Base-by-base conservation (phyloP, 257 asterid genomes). In the Vinca minor region DNA sequence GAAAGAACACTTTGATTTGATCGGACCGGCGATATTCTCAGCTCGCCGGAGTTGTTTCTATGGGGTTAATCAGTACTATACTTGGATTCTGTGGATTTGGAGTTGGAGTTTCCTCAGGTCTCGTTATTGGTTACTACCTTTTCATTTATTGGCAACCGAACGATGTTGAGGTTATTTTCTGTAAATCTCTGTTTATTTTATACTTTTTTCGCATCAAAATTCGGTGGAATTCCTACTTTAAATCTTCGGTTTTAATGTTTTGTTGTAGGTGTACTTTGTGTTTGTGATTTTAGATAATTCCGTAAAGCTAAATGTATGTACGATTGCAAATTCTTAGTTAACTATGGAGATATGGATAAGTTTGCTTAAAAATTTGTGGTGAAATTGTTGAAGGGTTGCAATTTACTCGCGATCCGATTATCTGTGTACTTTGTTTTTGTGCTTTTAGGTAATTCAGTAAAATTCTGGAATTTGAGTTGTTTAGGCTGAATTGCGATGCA, bases 11-110 rank as follows among this genome's bases (percentile, higher is more conserved):
- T 53, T 68, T 45, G 66, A 46, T 45, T 58, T 35, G 12, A 25
- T 57, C 39, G 12, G 31, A 39, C 62, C n/a, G 18, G 36, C 1
- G 8, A 15, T 26, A 1, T 3, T 32, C 1, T 0, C 48, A 5
- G 29, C 41, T 35, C 25, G 39, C 17, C n/a, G 23, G 32, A 23
- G 35, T 41, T 70, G 3, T 8, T 41, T 2, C 1, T 78, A 91
- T 91, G 98, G 98, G 96, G 12, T 74, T 91, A 28, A 12, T 88
- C 45, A 86, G 95, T 59, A 79, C 85, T 1, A 69, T 91, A 34
- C 46, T 83, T 70, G 95, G 95, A 29, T 79, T 88, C 21, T 76
- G 87, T 71, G 98, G 98, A 79, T 88, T 91, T 69, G 96, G 96
- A 76, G 85, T 88, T 56, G 98, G 98, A 66, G 55, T 89, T 73